These are phyloP conservation scores for Knoxia roxburghii DNA, from an alignment of 257 asterid genomes.

Conservation along the genomic window DNA sequence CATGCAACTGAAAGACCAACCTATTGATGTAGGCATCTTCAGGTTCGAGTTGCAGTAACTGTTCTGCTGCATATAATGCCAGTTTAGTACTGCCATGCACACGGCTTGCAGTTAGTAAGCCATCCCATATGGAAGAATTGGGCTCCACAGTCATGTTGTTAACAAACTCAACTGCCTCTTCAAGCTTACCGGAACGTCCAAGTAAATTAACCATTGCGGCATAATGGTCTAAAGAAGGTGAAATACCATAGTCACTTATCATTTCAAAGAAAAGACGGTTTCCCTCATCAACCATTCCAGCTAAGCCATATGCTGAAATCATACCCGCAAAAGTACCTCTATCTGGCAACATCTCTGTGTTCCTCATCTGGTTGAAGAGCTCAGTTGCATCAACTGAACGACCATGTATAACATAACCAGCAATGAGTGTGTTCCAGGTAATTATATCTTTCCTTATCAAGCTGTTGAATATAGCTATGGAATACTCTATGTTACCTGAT, in stretches of 20 bases:
- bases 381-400: constrained; percentile 37
- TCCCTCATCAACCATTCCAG: constrained; percentile 59
- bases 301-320: constrained; percentile 63
- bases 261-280: constrained; percentile 35
- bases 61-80: constrained; percentile 64
- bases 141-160: constrained; percentile 39
- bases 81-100: constrained; percentile 48
- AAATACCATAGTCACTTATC: constrained; percentile 40
- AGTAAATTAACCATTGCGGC: constrained; percentile 60
- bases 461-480: constrained; percentile 45
- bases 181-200: constrained; percentile 72
- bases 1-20: constrained; percentile 43
- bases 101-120: constrained; percentile 61
- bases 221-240: constrained; percentile 58
- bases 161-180: constrained; percentile 57
- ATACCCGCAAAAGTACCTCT: constrained; percentile 64
- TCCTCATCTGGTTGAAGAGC: constrained; percentile 57
- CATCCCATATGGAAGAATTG: constrained; percentile 51
- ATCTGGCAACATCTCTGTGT: constrained; percentile 40
- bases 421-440: constrained; percentile 73
- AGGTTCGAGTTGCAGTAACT: constrained; percentile 61
- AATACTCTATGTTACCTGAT: constrained; percentile 51
- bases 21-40: constrained; percentile 35
- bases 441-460: constrained; percentile 54
- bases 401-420: constrained; percentile 62